A percentile compares a stretch with the other conserved stretches of the same genome.
phyloP scores from a whole-genome alignment of 345 rosid genomes.

The Adansonia digitata region DNA sequence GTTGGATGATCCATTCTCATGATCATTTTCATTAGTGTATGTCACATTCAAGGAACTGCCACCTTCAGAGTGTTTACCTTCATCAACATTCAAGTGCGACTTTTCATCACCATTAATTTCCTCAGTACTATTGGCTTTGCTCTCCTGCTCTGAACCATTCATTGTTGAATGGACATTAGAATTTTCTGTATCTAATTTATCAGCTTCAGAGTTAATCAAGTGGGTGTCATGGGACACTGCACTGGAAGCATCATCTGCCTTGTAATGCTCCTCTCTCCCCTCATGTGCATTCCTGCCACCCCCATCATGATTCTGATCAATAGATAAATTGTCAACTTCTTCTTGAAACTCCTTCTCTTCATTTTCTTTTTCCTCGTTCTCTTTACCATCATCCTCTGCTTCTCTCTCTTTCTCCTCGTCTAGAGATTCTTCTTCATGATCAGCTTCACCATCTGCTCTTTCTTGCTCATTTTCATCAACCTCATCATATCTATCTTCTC shows the following conservation, averaged over 20 bases:
- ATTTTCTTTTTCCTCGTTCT: slow-evolving; percentile 25
- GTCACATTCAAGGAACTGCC: slow-evolving; percentile 17
- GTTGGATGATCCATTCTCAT: slow-evolving; percentile 12
- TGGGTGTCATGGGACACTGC: slow-evolving; percentile 83
- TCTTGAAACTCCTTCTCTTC: slow-evolving; percentile 30
- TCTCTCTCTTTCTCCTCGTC: slow-evolving; percentile 53
- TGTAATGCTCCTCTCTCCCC: slow-evolving; percentile 9
- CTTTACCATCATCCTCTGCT: slow-evolving; percentile 27
- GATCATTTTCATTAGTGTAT: slow-evolving; percentile 29
- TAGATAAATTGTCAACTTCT: slow-evolving; percentile 20
- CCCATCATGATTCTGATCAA: slow-evolving; percentile 2
- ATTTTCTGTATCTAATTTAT: slow-evolving; percentile 34
- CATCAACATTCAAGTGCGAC: slow-evolving; percentile 27
- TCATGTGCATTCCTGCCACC: background rate
- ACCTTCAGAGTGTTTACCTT: slow-evolving; percentile 20
- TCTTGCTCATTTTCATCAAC: slow-evolving; percentile 45
- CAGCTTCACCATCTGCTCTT: slow-evolving; percentile 34
- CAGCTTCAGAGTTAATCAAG: slow-evolving; percentile 27
- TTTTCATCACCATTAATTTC: slow-evolving; percentile 21
- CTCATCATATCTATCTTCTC: slow-evolving; percentile 28
- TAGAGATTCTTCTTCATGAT: slow-evolving; percentile 40
- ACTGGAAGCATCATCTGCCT: slow-evolving; percentile 86
- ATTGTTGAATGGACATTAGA: slow-evolving; percentile 27
- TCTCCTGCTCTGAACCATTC: slow-evolving; percentile 21
- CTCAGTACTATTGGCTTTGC: slow-evolving; percentile 14